Evolutionary conservation across 352 stramenopile species (phyloP).

Genomic region (Blastocystis sp.): DNA sequence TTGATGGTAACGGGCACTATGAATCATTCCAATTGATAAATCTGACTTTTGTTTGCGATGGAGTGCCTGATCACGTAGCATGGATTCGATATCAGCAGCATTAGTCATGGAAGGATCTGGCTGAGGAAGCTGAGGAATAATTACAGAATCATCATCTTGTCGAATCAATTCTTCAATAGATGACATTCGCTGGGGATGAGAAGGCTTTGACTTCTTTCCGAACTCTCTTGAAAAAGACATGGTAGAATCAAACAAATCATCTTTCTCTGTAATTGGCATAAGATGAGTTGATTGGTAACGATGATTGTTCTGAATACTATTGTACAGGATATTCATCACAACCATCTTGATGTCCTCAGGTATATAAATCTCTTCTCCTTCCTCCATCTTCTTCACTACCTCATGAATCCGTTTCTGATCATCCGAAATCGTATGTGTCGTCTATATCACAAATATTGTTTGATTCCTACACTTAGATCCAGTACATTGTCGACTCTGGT

Average conservation of each 20-base stretch:
- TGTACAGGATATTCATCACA: slow-evolving; percentile 29
- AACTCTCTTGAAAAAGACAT: background rate
- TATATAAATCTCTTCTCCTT: slow-evolving; percentile 27
- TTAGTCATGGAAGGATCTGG: background rate
- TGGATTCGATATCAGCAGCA: slow-evolving; percentile 30
- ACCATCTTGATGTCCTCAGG: slow-evolving; percentile 29
- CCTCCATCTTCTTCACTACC: background rate
- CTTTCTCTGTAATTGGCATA: background rate
- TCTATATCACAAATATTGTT: background rate
- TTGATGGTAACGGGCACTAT: background rate
- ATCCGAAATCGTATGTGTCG: background rate
- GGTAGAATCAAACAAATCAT: background rate
- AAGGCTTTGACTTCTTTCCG: background rate
- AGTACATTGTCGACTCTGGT: background rate
- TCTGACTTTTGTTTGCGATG: background rate
- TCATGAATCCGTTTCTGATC: slow-evolving; percentile 28
- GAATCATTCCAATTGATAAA: background rate
- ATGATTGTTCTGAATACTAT: slow-evolving; percentile 10
- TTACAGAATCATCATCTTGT: too few relatives aligned
- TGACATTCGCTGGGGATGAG: too few relatives aligned
- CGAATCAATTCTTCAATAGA: too few relatives aligned
- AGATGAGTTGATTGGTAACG: background rate
- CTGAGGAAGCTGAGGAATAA: too few relatives aligned
- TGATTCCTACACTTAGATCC: background rate
- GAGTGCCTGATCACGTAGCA: slow-evolving; percentile 1